Evolutionary conservation across 2,329 filamentous ascomycete species (phyloP).

Genomic region (Colletotrichum abscissum): DNA sequence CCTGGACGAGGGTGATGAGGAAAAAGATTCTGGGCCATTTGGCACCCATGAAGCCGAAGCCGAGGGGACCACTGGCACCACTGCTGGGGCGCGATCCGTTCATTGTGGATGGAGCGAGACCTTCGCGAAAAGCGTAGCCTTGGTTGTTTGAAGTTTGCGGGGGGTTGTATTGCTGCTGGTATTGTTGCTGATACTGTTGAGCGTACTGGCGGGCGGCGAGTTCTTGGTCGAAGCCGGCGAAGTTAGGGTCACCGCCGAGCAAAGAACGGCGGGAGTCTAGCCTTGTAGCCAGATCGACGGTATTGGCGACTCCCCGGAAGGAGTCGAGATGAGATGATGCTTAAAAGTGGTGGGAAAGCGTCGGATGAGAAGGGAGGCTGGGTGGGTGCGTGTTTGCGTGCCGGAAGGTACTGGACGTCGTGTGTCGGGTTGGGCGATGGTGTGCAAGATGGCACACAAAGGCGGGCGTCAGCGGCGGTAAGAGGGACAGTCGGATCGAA

Average conservation of each 20-base stretch:
- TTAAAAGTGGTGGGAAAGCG: constrained; percentile 18
- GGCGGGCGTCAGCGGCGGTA: constrained; percentile 13
- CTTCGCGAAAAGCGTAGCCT: constrained; percentile 49
- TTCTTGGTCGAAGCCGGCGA: constrained; percentile 39
- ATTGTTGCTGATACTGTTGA: constrained; percentile 38
- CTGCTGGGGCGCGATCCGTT: constrained; percentile 39
- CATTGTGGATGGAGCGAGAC: constrained; percentile 46
- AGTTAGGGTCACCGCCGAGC: constrained; percentile 51
- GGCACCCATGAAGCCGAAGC: constrained; percentile 81
- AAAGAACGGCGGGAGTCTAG: constrained; percentile 54
- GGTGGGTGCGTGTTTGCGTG: background rate
- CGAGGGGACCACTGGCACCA: constrained; percentile 33
- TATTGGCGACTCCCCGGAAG: constrained; percentile 37
- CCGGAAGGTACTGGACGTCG: background rate
- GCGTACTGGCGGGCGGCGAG: constrained; percentile 41
- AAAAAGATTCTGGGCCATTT: constrained; percentile 92
- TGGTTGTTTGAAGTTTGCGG: constrained; percentile 41
- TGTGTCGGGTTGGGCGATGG: constrained; percentile 2
- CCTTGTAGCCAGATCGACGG: constrained; percentile 49
- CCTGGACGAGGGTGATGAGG: constrained; percentile 78
- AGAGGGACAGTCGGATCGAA: constrained; percentile 8
- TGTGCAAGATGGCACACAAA: background rate
- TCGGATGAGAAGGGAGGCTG: constrained; percentile 12
- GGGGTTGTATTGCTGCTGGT: constrained; percentile 36
- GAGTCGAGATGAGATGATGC: constrained; percentile 43